Evolutionary conservation across 768 basidiomycete genomes (phyloP).

Genomic region (Tubosaeta sp.): DNA sequence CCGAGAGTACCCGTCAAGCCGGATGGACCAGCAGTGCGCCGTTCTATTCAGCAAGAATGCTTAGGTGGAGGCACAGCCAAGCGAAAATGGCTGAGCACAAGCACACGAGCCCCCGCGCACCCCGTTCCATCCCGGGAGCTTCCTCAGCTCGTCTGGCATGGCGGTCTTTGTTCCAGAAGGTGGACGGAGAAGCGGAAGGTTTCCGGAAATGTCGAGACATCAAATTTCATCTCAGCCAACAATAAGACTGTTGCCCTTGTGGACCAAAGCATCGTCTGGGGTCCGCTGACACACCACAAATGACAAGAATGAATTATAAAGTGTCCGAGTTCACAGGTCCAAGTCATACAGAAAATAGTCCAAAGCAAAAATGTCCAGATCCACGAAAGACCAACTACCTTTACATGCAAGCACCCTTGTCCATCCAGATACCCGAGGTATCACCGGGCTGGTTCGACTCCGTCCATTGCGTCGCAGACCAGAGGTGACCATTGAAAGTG

Average conservation of each 20-base stretch:
- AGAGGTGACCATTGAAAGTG: slow-evolving; percentile 13
- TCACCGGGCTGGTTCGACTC: slow-evolving; percentile 21
- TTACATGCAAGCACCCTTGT: slow-evolving; percentile 19
- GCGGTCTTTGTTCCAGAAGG: neutral
- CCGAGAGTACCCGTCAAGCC: slow-evolving; percentile 20
- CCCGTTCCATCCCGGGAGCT: slow-evolving; percentile 1
- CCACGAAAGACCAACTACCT: neutral
- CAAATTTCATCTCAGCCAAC: no score
- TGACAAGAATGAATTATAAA: neutral
- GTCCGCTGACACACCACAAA: neutral
- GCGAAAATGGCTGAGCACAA: slow-evolving; percentile 2
- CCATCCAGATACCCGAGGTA: slow-evolving; percentile 24
- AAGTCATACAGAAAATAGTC: neutral
- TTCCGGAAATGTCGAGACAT: no score
- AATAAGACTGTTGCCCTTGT: neutral
- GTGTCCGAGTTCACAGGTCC: neutral
- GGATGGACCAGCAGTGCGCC: slow-evolving; percentile 1
- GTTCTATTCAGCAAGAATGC: neutral
- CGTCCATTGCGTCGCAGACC: slow-evolving; percentile 25
- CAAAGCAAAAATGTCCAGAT: neutral
- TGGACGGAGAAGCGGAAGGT: neutral
- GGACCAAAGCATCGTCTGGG: neutral
- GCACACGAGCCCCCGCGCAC: slow-evolving; percentile 18
- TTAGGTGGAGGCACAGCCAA: slow-evolving; percentile 14
- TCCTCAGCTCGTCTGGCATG: neutral